Evolutionary conservation across 1,139 yeast species (phyloP), one percentile per base, ranked within the genome.

Genomic region (Lodderomyces margitis): DNA sequence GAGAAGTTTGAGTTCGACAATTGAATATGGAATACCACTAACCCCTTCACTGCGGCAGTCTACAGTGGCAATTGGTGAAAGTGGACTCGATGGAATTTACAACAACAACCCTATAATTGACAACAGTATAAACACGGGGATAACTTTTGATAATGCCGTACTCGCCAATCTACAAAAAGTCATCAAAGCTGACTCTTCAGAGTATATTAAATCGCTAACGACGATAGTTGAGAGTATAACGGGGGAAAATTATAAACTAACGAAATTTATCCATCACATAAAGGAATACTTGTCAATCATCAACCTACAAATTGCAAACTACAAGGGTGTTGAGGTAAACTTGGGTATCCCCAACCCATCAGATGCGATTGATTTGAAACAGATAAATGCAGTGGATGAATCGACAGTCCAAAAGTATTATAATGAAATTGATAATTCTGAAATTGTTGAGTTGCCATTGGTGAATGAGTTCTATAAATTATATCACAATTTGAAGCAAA

Each of bases 351-450:
- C 70, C 1, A 64, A 62, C 41, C 76, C 76, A 1, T 64, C 68
- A 2, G 60, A 60, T 15, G 49, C 55, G 6, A 63, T 71, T 11
- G 68, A 68, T 42, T 47, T 66, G 21, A 44, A 51, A 32, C 42
- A 48, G 21, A 47, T 57, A 30, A 51, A 55, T 11, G 32, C 15
- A 30, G 47, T 54, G 4, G 54, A 53, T 37, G 46, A 53, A 4
- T 59, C 55, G 11, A 48, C 54, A 5, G 47, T 58, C 7, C 52
- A 55, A 36, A 50, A 50, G 21, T 52, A 54, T 37, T 57, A 58
- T 12, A 66, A 60, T 28, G 69, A 68, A 39, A 56, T 71, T 37
- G 72, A 68, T 46, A 59, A 71, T 5, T 69, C 68, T 48, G 75
- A 69, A 37, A 51, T 52, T 12, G 54, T 65, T 5, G 56, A 70